Conservation (phyloP, 1,284 basidiomycete genomes). For the Cryptococcus floricola region DNA sequence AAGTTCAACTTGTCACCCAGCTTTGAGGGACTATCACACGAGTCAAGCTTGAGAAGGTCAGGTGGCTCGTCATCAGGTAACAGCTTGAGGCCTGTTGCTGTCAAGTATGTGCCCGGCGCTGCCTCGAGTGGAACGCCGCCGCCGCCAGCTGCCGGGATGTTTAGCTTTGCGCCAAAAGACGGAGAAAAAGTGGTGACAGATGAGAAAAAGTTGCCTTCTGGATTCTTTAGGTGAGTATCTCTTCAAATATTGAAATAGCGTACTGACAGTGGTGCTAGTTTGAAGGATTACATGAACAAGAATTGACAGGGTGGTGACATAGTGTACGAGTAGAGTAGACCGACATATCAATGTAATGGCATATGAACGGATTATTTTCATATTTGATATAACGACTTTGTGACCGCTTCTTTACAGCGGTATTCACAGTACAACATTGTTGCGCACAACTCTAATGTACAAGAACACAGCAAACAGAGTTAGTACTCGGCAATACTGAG, state of each 20-base stretch:
- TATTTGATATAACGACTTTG: background rate
- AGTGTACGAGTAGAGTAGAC: background rate
- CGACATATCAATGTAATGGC: too few species aligned
- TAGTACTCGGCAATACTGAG: constrained; percentile 35
- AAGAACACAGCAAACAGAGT: background rate
- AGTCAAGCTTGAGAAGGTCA: background rate
- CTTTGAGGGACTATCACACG: background rate
- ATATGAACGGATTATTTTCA: background rate
- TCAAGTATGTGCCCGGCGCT: too few species aligned
- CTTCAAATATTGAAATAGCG: background rate
- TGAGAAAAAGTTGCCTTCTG: constrained; percentile 6
- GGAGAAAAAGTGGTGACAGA: constrained; percentile 2
- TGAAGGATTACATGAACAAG: constrained; percentile 24
- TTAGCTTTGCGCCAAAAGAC: constrained; percentile 8
- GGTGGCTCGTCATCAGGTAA: background rate
- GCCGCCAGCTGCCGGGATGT: constrained; percentile 1
- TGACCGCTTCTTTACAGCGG: background rate
- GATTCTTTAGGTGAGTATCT: constrained; percentile 32
- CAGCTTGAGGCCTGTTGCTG: too few species aligned
- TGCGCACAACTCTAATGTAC: background rate
- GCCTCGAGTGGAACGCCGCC: background rate
- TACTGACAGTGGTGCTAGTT: constrained; percentile 10
- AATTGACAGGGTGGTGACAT: background rate
- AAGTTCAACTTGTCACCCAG: background rate
- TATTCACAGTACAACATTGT: background rate